Evolutionary conservation across 805 yeast species (phyloP), one percentile per base, ranked within the genome.

Genomic region (Saturnispora kantuleensis): DNA sequence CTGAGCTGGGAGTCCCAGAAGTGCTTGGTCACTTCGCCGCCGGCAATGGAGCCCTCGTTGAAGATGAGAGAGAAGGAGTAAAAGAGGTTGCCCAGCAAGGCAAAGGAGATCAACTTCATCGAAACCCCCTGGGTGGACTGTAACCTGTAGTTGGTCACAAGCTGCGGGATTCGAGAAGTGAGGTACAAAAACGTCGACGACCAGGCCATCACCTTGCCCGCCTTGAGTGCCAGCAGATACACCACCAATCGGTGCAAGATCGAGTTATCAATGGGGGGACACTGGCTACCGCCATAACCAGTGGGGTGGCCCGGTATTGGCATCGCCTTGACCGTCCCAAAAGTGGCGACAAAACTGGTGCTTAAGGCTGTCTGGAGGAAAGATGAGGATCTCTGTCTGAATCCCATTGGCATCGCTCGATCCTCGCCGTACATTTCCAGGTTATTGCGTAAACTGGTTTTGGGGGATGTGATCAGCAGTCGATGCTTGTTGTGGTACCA

Each of bases 111-210:
- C 16, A 76, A 56, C 33, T 73, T 55, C 10, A 76, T 68, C 1
- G 77, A 70, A 9, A 76, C 63, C 7, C 81, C 81, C 4, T 65
- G 68, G 1, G 76, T 77, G 5, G 78, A 67, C 46, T 66, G 66
- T 18, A 73, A 51, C 41, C 55, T 51, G 52, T 67, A 66, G 52
- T 76, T 76, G 38, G 71, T 70, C 47, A 65, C 57, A 21, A 76
- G 55, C 49, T 76, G 81, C 0, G 81, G 81, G 35, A 73, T 62
- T 43, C 81, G 57, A 3, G 80, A 75, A 8, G 65, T 47, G 39
- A 74, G 59, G 49, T 76, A 76, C 1, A 75, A 67, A 5, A 55
- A 44, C 1, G 80, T 71, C 48, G 79, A 74, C 2, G 64, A 52
- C 80, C 80, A 76, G 0, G 80, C 79, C 15, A 75, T 48, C 2